Conservation (phyloP, 179 eudicot genomes). For the Heliamphora pulchella region DNA sequence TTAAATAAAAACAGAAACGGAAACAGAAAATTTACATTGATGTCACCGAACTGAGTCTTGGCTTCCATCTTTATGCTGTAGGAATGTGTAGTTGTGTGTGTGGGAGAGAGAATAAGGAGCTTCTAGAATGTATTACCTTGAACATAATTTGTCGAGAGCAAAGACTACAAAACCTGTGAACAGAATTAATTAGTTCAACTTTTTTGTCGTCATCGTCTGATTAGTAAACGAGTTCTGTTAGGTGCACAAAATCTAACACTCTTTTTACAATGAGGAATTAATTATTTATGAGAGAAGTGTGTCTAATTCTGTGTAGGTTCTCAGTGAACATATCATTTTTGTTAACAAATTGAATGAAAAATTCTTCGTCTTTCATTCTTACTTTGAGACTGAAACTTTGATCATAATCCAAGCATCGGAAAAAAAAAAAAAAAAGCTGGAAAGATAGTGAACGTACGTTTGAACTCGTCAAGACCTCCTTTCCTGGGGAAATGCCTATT, state of each 20-base stretch:
- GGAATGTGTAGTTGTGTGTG: neutral
- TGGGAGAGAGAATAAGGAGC: neutral
- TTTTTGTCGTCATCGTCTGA: no score
- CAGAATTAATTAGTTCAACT: neutral
- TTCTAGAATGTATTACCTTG: conserved; percentile 37
- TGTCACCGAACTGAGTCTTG: neutral
- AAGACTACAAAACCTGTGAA: conserved; percentile 62
- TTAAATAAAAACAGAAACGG: no score
- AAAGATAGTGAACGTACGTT: conserved; percentile 25
- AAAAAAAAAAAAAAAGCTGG: neutral
- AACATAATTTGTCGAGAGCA: conserved; percentile 55
- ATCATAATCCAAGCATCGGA: neutral
- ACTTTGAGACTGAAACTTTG: neutral
- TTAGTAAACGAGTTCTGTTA: no score
- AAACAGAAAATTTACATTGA: no score
- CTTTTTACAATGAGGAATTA: no score
- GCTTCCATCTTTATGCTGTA: neutral
- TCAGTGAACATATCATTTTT: neutral
- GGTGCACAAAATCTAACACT: no score
- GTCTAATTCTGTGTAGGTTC: no score
- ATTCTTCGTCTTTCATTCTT: neutral
- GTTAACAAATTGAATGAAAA: neutral
- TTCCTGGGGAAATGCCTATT: conserved; percentile 39
- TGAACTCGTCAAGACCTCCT: conserved; percentile 62
- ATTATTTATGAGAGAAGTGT: no score